Evolutionary conservation across 305 asterid species (phyloP).

Genomic region (Rubia balearica): DNA sequence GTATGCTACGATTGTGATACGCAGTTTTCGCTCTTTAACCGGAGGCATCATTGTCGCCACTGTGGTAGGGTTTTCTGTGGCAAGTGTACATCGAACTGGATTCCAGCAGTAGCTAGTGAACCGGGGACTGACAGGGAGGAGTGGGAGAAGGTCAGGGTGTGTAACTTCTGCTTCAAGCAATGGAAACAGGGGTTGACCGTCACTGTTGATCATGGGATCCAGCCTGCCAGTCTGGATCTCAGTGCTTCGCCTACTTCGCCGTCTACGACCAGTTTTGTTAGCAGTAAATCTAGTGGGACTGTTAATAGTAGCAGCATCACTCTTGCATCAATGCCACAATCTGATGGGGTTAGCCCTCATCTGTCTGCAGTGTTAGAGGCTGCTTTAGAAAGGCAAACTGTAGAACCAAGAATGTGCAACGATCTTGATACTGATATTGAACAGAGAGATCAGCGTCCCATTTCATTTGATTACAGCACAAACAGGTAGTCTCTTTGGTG

Average conservation of each 20-base stretch:
- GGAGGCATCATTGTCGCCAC: slow-evolving; percentile 94
- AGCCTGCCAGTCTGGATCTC: slow-evolving; percentile 41
- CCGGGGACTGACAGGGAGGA: slow-evolving; percentile 38
- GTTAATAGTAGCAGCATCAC: slow-evolving; percentile 57
- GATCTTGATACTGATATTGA: slow-evolving; percentile 31
- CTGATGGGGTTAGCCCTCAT: slow-evolving; percentile 47
- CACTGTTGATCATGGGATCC: slow-evolving; percentile 41
- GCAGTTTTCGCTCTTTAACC: slow-evolving; percentile 70
- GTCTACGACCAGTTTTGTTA: slow-evolving; percentile 66
- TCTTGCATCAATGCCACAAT: slow-evolving; percentile 51
- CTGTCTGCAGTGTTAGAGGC: slow-evolving; percentile 53
- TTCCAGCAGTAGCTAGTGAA: slow-evolving; percentile 45
- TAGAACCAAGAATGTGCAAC: slow-evolving; percentile 24
- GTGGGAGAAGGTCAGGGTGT: slow-evolving; percentile 73
- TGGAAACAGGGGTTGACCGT: slow-evolving; percentile 47
- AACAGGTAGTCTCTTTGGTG: slow-evolving; percentile 42
- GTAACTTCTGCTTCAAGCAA: slow-evolving; percentile 75
- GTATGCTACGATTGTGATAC: slow-evolving; percentile 98
- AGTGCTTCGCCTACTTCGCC: slow-evolving; percentile 57
- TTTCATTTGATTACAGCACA: slow-evolving; percentile 34
- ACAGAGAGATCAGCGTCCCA: slow-evolving; percentile 31
- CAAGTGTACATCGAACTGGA: slow-evolving; percentile 79
- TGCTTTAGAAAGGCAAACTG: slow-evolving; percentile 40
- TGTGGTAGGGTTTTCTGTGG: slow-evolving; percentile 88
- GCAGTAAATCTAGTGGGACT: slow-evolving; percentile 79